Conservation (phyloP, 2,329 filamentous ascomycete species). For the Aureobasidium namibiae region DNA sequence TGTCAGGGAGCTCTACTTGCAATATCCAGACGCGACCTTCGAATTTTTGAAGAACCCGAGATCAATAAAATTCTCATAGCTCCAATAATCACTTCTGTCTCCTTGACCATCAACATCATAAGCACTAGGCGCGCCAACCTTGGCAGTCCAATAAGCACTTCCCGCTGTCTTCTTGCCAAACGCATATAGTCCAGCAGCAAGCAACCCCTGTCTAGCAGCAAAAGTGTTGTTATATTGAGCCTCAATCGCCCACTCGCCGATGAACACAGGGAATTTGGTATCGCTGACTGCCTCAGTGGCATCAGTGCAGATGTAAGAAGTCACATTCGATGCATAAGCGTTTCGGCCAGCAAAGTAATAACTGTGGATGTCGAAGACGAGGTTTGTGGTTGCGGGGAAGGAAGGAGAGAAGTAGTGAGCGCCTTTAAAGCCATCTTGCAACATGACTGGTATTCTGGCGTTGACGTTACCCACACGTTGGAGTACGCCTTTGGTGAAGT, state of each 20-base stretch:
- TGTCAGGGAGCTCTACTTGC: no score
- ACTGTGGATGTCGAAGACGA: slow-evolving; percentile 25
- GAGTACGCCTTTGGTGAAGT: slow-evolving; percentile 26
- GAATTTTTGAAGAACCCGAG: no score
- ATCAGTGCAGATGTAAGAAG: slow-evolving; percentile 21
- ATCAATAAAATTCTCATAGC: not conserved
- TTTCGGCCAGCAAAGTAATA: slow-evolving; percentile 25
- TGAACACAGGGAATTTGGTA: slow-evolving; percentile 25
- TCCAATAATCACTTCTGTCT: not conserved
- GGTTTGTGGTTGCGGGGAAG: slow-evolving; percentile 20
- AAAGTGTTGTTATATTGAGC: slow-evolving; percentile 26
- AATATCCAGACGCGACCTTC: no score
- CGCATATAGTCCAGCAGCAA: slow-evolving; percentile 26
- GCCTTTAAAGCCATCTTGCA: slow-evolving; percentile 25
- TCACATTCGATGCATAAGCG: slow-evolving; percentile 20
- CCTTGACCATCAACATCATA: not conserved
- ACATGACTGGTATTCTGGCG: slow-evolving; percentile 25
- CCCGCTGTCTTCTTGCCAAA: slow-evolving; percentile 26
- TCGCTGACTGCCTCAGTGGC: slow-evolving; percentile 16
- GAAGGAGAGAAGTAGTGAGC: slow-evolving; percentile 21
- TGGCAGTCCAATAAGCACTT: slow-evolving; percentile 22
- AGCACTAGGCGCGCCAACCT: not conserved
- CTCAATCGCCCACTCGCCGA: slow-evolving; percentile 30
- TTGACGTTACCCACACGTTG: slow-evolving; percentile 19
- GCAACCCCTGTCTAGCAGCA: slow-evolving; percentile 19